These are phyloP conservation scores for Thozetella sp. DNA, from an alignment of 495 filamentous ascomycete species.

Conservation along the genomic window DNA sequence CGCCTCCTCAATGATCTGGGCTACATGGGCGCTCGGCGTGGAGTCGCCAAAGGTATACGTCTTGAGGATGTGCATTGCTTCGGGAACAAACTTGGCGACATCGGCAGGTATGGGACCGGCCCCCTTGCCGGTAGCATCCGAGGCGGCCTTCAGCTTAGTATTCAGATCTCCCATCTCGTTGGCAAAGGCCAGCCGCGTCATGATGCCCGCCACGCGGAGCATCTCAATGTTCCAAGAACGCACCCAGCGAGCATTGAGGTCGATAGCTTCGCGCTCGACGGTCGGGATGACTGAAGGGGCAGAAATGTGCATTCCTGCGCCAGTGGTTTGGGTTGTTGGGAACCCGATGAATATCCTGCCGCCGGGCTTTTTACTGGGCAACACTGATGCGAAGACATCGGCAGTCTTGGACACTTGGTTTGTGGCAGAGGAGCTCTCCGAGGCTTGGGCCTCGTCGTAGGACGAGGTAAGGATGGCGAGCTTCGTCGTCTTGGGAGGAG, in stretches of 20 bases:
- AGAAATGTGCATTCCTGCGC: constrained; percentile 94
- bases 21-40: constrained; percentile 80
- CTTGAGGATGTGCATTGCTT: constrained; percentile 75
- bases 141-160: constrained; percentile 46
- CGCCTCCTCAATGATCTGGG: constrained; percentile 83
- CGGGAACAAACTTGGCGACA: constrained; percentile 67
- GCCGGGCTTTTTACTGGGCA: constrained; percentile 75
- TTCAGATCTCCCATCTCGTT: constrained; percentile 82
- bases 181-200: constrained; percentile 82
- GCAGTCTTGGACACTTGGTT: constrained; percentile 55
- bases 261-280: constrained; percentile 96
- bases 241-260: constrained; percentile 92
- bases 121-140: constrained; percentile 47
- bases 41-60: constrained; percentile 88
- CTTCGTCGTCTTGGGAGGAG: constrained; percentile 82
- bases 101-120: constrained; percentile 50
- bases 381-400: constrained; percentile 86
- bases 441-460: constrained; percentile 77
- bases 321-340: constrained; percentile 95
- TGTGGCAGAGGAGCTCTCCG: constrained; percentile 42
- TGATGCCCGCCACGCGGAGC: constrained; percentile 86
- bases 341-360: constrained; percentile 97
- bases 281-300: constrained; percentile 97
- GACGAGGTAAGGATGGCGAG: constrained; percentile 89
- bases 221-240: constrained; percentile 97